phyloP scores from a whole-genome alignment of 2,329 filamentous ascomycete species.

The Colletotrichum truncatum region DNA sequence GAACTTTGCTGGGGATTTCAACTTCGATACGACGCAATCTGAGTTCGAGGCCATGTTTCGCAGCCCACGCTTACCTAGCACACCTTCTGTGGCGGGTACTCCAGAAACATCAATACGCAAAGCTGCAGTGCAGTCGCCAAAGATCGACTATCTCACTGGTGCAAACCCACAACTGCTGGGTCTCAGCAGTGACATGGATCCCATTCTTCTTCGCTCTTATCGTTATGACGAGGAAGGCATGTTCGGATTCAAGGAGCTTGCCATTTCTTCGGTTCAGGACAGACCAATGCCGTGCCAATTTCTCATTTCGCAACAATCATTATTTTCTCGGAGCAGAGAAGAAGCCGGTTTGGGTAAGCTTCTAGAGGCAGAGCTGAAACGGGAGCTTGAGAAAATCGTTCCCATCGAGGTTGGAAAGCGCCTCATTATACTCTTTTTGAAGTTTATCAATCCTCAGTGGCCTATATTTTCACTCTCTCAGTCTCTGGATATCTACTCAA shows the following conservation, averaged over 20 bases:
- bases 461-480: not conserved
- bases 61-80: not conserved
- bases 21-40: slow-evolving; percentile 20
- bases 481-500: not conserved
- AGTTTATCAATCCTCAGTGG: slow-evolving; percentile 2
- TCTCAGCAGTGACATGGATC: slow-evolving; percentile 32
- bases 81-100: not conserved
- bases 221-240: slow-evolving; percentile 21
- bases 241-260: slow-evolving; percentile 34
- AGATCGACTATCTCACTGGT: not conserved
- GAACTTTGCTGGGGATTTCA: not conserved
- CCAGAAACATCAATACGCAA: not conserved
- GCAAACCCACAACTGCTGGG: slow-evolving; percentile 17
- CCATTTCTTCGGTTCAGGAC: slow-evolving; percentile 31
- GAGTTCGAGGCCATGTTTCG: slow-evolving; percentile 24
- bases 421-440: not conserved
- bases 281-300: slow-evolving; percentile 28
- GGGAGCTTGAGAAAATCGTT: not conserved
- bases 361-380: not conserved
- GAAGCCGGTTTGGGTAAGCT: slow-evolving; percentile 16
- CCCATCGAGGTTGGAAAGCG: not conserved
- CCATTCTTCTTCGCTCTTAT: slow-evolving; percentile 29
- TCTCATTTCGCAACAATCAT: slow-evolving; percentile 22
- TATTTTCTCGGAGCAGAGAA: slow-evolving; percentile 28
- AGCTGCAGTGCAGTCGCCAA: not conserved